Conservation (phyloP, 495 filamentous ascomycete species). For the Trichoderma gamsii region DNA sequence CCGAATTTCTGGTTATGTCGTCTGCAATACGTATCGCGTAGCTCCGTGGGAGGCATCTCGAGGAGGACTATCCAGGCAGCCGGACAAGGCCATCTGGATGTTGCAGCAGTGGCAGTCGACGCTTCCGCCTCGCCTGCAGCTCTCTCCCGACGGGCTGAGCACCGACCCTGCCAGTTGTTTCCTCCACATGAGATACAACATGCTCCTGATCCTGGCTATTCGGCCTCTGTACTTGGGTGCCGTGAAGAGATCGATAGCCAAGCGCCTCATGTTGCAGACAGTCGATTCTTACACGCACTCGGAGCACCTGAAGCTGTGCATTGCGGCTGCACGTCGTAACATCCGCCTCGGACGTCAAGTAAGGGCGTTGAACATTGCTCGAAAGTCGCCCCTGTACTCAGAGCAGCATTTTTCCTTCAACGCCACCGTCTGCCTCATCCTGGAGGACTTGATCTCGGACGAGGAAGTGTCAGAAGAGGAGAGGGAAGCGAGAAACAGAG, state of each 20-base stretch:
- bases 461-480: conserved; percentile 19
- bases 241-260: conserved; percentile 32
- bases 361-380: conserved; percentile 24
- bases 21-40: conserved; percentile 31
- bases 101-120: conserved; percentile 24
- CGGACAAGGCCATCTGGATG: conserved; percentile 24
- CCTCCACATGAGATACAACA: conserved; percentile 39
- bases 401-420: conserved; percentile 42
- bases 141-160: conserved; percentile 16
- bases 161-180: conserved; percentile 27
- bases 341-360: conserved; percentile 25
- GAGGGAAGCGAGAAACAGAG: conserved; percentile 18
- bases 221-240: conserved; percentile 36
- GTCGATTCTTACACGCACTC: background rate
- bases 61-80: conserved; percentile 2
- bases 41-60: conserved; percentile 14
- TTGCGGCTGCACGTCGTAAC: conserved; percentile 31
- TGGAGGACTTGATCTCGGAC: conserved; percentile 32
- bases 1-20: conserved; percentile 33
- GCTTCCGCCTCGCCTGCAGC: conserved; percentile 20
- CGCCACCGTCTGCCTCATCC: conserved; percentile 36
- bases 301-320: conserved; percentile 23
- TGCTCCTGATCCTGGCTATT: conserved; percentile 36
- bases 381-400: conserved; percentile 27
- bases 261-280: conserved; percentile 17